A percentile compares a stretch with the other conserved stretches of the same genome.
Evolutionary conservation across 1,284 basidiomycete genomes (phyloP).

Genomic region (Tranzscheliella williamsii): DNA sequence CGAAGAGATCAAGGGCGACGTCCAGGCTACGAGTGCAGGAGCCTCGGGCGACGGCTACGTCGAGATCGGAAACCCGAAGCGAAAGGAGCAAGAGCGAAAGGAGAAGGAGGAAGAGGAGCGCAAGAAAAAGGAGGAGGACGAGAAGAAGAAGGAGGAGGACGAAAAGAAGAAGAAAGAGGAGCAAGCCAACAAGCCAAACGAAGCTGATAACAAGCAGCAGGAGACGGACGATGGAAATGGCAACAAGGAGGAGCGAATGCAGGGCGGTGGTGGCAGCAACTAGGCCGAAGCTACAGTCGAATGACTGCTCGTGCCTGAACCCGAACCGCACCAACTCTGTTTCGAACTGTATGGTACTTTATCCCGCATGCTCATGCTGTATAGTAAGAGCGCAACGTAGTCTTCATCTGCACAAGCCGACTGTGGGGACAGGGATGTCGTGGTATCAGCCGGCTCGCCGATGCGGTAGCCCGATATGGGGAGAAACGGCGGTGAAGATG

Average conservation of each 20-base stretch:
- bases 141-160: slow-evolving; percentile 30
- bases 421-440: no score
- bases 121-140: slow-evolving; percentile 31
- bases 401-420: no score
- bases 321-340: no score
- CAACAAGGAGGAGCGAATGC: slow-evolving; percentile 4
- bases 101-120: slow-evolving; percentile 7
- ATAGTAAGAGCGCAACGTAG: no score
- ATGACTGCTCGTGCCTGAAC: no score
- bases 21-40: slow-evolving; percentile 38
- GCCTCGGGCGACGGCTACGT: slow-evolving; percentile 47
- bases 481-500: no score
- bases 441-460: no score
- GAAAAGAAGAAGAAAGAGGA: slow-evolving; percentile 41
- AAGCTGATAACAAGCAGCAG: slow-evolving; percentile 18
- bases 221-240: slow-evolving; percentile 9
- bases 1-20: slow-evolving; percentile 40
- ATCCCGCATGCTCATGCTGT: no score
- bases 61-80: slow-evolving; percentile 41
- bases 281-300: no score
- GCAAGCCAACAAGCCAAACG: slow-evolving; percentile 24
- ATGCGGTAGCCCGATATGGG: no score
- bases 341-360: no score
- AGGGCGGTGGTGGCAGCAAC: no score
- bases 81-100: slow-evolving; percentile 34